Evolutionary conservation across 2,329 filamentous ascomycete genomes (phyloP).

Genomic region (Canariomyces notabilis): DNA sequence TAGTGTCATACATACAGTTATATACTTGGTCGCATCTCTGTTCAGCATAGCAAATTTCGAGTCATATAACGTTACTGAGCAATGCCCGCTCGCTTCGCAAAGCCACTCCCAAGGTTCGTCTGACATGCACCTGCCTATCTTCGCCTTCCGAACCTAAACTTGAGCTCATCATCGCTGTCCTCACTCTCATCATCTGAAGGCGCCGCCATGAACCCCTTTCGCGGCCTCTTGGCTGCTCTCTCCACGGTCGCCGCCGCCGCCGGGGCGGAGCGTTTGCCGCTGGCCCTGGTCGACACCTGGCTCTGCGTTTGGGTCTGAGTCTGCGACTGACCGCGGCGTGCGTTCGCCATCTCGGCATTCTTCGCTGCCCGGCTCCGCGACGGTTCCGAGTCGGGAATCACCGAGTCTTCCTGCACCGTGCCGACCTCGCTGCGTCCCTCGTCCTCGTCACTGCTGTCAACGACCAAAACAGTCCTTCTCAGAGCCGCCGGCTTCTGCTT

Average conservation of each 20-base stretch:
- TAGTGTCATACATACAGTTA: too few relatives aligned
- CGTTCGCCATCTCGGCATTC: constrained; percentile 28
- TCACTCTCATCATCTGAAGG: constrained; percentile 1
- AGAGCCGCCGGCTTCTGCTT: constrained; percentile 13
- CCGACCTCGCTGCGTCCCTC: constrained; percentile 20
- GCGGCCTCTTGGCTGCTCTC: constrained; percentile 34
- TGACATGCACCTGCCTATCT: constrained; percentile 28
- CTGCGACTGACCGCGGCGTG: constrained; percentile 21
- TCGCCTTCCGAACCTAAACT: constrained; percentile 52
- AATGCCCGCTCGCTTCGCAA: background rate
- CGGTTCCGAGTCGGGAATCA: constrained; percentile 22
- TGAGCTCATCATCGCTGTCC: constrained; percentile 47
- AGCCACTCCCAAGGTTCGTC: background rate
- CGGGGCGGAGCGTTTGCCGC: constrained; percentile 29
- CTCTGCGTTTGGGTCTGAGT: constrained; percentile 26
- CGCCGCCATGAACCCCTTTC: constrained; percentile 21
- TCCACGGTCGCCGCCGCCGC: constrained; percentile 29
- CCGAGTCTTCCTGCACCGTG: constrained; percentile 14
- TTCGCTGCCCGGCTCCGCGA: constrained; percentile 31
- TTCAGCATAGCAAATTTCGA: background rate
- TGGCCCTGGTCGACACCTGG: constrained; percentile 19
- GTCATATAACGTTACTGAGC: background rate
- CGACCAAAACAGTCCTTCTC: constrained; percentile 24
- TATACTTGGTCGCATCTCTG: too few relatives aligned
- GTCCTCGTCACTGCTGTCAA: constrained; percentile 37